Evolutionary conservation across 2,329 filamentous ascomycete genomes (phyloP).

Genomic region (Alternaria infectoria): DNA sequence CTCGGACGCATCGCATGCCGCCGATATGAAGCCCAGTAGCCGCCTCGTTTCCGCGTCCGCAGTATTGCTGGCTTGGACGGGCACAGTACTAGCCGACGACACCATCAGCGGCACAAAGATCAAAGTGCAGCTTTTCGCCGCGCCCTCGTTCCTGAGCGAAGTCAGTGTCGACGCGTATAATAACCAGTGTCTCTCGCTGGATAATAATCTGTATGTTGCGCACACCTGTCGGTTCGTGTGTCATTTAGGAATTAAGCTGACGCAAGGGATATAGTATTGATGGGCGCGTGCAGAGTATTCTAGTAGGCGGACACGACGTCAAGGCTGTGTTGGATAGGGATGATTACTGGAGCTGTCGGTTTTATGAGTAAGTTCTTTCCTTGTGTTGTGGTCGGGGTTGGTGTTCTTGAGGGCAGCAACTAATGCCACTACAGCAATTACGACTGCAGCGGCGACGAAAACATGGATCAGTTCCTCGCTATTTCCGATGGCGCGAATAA

Average conservation of each 20-base stretch:
- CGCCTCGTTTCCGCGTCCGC: conserved; percentile 4
- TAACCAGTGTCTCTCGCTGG: conserved; percentile 36
- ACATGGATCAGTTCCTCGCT: conserved; percentile 25
- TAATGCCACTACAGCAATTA: conserved; percentile 33
- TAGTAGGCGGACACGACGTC: conserved; percentile 41
- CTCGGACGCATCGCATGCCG: conserved; percentile 4
- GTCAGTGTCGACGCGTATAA: conserved; percentile 41
- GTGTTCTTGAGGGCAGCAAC: not conserved
- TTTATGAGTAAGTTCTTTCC: conserved; percentile 37
- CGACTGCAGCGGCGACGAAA: conserved; percentile 31
- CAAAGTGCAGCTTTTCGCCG: conserved; percentile 44
- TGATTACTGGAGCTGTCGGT: conserved; percentile 44
- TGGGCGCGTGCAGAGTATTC: conserved; percentile 38
- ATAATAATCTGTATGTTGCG: conserved; percentile 40
- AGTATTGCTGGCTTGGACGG: conserved; percentile 7
- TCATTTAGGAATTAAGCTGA: too few species aligned
- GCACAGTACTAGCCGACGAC: conserved; percentile 19
- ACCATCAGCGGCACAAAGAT: conserved; percentile 31
- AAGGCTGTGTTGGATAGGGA: conserved; percentile 27
- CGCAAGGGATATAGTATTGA: conserved; percentile 35
- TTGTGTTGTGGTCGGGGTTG: too few species aligned
- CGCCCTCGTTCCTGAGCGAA: conserved; percentile 40
- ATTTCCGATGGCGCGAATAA: conserved; percentile 43
- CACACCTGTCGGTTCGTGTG: too few species aligned
- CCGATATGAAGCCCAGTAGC: conserved; percentile 14